Conservation (phyloP, 2,329 filamentous ascomycete species). For the Trichoderma guizhouense region DNA sequence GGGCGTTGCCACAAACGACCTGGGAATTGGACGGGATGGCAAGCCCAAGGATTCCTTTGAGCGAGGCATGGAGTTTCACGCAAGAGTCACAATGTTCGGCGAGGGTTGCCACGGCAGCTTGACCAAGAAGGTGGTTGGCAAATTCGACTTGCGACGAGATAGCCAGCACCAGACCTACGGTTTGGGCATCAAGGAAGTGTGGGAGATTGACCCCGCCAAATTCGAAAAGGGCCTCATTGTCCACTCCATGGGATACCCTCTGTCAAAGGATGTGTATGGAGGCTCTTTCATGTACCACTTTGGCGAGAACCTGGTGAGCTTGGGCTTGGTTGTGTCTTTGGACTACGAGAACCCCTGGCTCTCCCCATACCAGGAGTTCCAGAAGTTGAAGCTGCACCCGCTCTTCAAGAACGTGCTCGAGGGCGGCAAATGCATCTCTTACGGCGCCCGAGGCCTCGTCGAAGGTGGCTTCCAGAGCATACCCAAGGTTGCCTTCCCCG, state of each 20-base stretch:
- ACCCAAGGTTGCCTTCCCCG: slow-evolving; percentile 93
- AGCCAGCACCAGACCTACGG: slow-evolving; percentile 95
- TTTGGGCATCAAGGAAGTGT: slow-evolving; percentile 92
- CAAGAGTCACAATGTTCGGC: slow-evolving; percentile 82
- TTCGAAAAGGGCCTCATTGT: slow-evolving; percentile 82
- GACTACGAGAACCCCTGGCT: slow-evolving; percentile 98
- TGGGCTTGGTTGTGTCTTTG: slow-evolving; percentile 87
- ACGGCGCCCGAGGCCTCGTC: slow-evolving; percentile 84
- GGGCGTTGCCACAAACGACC: slow-evolving; percentile 93
- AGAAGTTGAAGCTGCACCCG: slow-evolving; percentile 98
- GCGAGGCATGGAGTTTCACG: slow-evolving; percentile 97
- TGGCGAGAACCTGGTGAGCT: slow-evolving; percentile 89
- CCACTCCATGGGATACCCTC: slow-evolving; percentile 90
- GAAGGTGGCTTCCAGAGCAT: slow-evolving; percentile 98
- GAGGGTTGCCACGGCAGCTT: slow-evolving; percentile 96
- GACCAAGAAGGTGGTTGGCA: slow-evolving; percentile 91
- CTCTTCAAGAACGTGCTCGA: slow-evolving; percentile 82
- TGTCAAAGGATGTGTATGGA: slow-evolving; percentile 86
- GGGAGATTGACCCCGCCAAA: slow-evolving; percentile 92
- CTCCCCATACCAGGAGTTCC: slow-evolving; percentile 92
- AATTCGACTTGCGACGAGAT: slow-evolving; percentile 84
- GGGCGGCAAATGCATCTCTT: slow-evolving; percentile 95
- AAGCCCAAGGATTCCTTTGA: slow-evolving; percentile 88
- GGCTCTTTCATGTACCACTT: slow-evolving; percentile 99
- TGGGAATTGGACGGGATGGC: slow-evolving; percentile 78